Base-by-base conservation (phyloP, 352 stramenopile genomes). In the Phytophthora fragariae region DNA sequence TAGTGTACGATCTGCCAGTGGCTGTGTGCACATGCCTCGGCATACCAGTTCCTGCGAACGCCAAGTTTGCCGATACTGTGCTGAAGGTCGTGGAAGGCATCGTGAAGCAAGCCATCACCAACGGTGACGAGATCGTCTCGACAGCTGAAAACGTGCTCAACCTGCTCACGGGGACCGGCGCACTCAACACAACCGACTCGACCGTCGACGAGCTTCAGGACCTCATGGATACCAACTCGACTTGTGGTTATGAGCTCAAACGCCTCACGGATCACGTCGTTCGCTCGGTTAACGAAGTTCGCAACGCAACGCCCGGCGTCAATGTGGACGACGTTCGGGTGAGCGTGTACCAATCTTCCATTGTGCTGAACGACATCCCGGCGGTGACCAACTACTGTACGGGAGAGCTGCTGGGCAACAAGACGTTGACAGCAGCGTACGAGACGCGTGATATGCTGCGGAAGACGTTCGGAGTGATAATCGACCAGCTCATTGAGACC, bases 41-140 rank as follows among this genome's bases (percentile, higher is more conserved):
- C 1, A 12, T 73, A 1, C 50, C 58, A 19, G 69, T 76, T 8
- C 69, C 69, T 10, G 37, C 54, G 33, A 57, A 57, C 1, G 57
- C 53, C 33, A 57, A 73, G 27, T 76, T 68, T 47, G 64, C 63
- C 8, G 31, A 56, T 17, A 62, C 21, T 0, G 69, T 76, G 9
- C 69, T 76, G 2, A 55, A 60, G n/a, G 63, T 76, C 19, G 69
- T 76, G 15, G 69, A 76, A 65, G 69, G 69, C 7, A 76, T 76
- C 27, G 69, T 73, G 24, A 76, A 76, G 19, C 69, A 76, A 19
- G 64, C 56, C 6, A 76, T 76, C 63, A 76, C 69, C 1, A 76
- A 76, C 29, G 69, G 64, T 3, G 69, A 76, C 24, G 65, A 69
- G 21, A 76, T 73, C 39, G 67, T 76, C 12, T 76, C 69, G 1